Conservation (phyloP, 495 filamentous ascomycete genomes). For the Aspergillus affinis region DNA sequence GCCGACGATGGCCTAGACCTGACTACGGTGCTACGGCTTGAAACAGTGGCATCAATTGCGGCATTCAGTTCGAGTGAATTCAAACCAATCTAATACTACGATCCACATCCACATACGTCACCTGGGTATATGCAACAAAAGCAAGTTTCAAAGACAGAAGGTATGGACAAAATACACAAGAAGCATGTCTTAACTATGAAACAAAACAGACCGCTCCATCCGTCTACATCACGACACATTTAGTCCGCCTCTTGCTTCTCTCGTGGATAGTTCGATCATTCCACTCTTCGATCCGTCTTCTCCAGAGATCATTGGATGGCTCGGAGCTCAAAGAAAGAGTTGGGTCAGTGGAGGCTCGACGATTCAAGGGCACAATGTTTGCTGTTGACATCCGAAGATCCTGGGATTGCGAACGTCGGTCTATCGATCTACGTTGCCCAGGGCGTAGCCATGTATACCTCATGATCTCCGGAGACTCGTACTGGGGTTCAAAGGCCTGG, state of each 20-base stretch:
- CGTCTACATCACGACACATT: slow-evolving; percentile 42
- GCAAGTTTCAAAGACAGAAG: neutral
- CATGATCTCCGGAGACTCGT: slow-evolving; percentile 20
- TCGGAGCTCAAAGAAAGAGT: slow-evolving; percentile 30
- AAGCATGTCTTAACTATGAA: neutral
- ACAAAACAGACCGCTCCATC: neutral
- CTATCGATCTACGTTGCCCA: slow-evolving; percentile 8
- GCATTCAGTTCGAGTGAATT: neutral
- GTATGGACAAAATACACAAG: neutral
- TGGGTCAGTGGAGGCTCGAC: slow-evolving; percentile 42
- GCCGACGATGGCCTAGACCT: neutral
- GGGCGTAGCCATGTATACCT: slow-evolving; percentile 9
- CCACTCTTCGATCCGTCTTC: slow-evolving; percentile 45
- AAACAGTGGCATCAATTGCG: neutral
- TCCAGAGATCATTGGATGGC: slow-evolving; percentile 41
- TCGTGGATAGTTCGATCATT: slow-evolving; percentile 45
- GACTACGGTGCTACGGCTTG: neutral
- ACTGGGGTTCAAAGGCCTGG: slow-evolving; percentile 24
- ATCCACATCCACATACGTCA: neutral
- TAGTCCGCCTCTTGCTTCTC: slow-evolving; percentile 34
- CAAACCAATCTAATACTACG: neutral
- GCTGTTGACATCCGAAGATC: slow-evolving; percentile 14
- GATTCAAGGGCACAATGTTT: slow-evolving; percentile 20
- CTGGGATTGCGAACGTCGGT: slow-evolving; percentile 22
- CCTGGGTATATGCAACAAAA: slow-evolving; percentile 12